These are phyloP conservation scores for Houttuynia cordata DNA, from an alignment of 164 flowering plant genomes.

Conservation along the genomic window DNA sequence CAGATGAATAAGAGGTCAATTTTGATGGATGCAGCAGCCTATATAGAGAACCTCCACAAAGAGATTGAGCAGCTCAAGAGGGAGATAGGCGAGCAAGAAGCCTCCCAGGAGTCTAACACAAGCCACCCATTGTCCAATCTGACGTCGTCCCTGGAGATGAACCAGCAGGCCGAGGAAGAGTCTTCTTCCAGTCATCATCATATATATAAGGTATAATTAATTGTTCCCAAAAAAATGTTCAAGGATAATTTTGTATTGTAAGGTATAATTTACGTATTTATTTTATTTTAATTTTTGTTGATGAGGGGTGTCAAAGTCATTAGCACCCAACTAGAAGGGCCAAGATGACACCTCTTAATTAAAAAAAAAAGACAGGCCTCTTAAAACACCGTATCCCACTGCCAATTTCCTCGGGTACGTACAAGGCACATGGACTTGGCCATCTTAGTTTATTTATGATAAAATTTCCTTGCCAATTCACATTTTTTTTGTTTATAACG, in stretches of 20 bases:
- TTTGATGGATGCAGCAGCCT: slow-evolving; percentile 8
- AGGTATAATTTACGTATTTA: no score
- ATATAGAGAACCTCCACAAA: slow-evolving; percentile 3
- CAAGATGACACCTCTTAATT: no score
- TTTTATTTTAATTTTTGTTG: no score
- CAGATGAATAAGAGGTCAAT: slow-evolving; percentile 11
- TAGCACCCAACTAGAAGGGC: no score
- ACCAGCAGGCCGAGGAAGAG: neutral
- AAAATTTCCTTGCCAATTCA: no score
- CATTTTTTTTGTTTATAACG: no score
- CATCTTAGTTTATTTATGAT: slow-evolving; percentile 2
- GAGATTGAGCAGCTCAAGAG: slow-evolving; percentile 6
- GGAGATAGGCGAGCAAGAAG: slow-evolving; percentile 2
- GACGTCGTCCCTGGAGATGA: neutral
- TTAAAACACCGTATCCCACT: no score
- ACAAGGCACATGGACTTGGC: no score
- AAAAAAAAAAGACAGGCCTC: no score
- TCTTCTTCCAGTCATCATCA: slow-evolving; percentile 7
- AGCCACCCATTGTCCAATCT: neutral
- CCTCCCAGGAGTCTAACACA: neutral
- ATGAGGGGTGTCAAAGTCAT: no score
- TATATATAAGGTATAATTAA: slow-evolving; percentile 2
- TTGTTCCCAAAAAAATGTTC: neutral
- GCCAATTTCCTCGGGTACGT: no score
- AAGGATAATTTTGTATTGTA: neutral